Evolutionary conservation across 2,329 filamentous ascomycete genomes (phyloP), one percentile per base, ranked within the genome.

Genomic region (Aspergillus chevalieri): DNA sequence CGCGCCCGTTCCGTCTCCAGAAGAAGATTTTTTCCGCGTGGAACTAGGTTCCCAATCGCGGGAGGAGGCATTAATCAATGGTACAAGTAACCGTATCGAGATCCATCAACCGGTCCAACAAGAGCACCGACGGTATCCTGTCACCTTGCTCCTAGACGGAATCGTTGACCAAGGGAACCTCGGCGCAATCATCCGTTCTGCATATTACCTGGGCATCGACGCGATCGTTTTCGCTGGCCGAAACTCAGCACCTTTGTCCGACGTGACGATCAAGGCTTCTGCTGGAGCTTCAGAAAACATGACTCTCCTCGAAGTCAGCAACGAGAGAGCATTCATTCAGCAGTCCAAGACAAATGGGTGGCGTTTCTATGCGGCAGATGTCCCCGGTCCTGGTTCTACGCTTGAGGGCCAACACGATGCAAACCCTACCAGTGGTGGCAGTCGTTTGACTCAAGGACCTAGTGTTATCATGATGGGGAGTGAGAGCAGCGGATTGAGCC

Each of bases 201-300:
- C 90, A 2, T 86, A 89, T 62, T 97, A 93, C 67, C 80, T 97
- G n/a, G 92, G 92, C 19, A 85, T 89, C 5, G 87, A 91, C 48
- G 91, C 88, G 4, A 81, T 98, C 17, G 83, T 83, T 2, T 83
- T 95, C 48, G 87, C 89, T 2, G 83, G 79, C 26, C 81, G 82
- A 51, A 85, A 83, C 59, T 88, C 86, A 14, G 87, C 91, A 0
- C 79, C 83, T 0, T 74, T 96, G 52, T 87, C 85, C 6, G 79
- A 89, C 0, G 81, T 91, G 7, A 84, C 88, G 0, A 78, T 95
- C 52, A 97, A 97, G 68, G 87, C 92, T 0, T 90, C 91, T 1
- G 85, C 89, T 0, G 93, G 93, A 6, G 92, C 92, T 3, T 84
- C 87, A 3, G 93, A 98, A 71, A 82, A 83, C 26, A 74, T 96